Base-by-base conservation (phyloP, 768 basidiomycete genomes). In the Gyrodon lividus region DNA sequence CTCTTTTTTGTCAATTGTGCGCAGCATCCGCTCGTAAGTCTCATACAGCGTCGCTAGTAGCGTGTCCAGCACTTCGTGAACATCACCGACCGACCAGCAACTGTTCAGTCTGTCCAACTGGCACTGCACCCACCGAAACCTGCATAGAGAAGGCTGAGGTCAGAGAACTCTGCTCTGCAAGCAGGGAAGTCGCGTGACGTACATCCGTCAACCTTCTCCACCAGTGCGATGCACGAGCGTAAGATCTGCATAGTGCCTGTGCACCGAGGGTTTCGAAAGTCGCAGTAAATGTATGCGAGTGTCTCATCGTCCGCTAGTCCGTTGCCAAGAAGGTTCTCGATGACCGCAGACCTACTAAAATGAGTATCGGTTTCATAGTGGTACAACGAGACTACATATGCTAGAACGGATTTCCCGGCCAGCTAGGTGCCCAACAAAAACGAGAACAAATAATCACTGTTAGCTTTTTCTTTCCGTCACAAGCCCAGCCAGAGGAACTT, bases 201-300 rank as follows among this genome's bases (percentile, higher is more conserved):
- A 53, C 55, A 56, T 35, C 55, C 43, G 2, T 22, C 28, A 40
- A 42, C 51, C n/a, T 49, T 52, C 6, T 43, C n/a, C 30, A 52
- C 13, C 2, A 56, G 10, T 6, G 5, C 51, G n/a, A 59, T 44
- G 0, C 65, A 9, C 6, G 63, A 59, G 1, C 54, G 58, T 43
- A 63, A 43, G 16, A 59, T 43, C 28, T 59, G 52, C 7, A 37
- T 14, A 2, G 49, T 37, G 19, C 17, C 50, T 23, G 39, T 61
- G 1, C 52, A 45, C 16, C 43, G 47, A 19, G 56, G 52, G 1
- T 24, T 46, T 19, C 53, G 57, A 9, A 63, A 66, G 40, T 63
- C 50, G 3, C 60, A 63, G 5, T 66, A 63, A 14, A 63, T 60
- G n/a, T 44, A 57, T 4, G 16, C 24, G 10, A 63, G 19, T 1